Percentiles rank a stretch among this genome's conserved stretches.
These are phyloP conservation scores for Phycomyces blakesleeanus DNA, from an alignment of 192 early-diverging fungal species.

Conservation along the genomic window DNA sequence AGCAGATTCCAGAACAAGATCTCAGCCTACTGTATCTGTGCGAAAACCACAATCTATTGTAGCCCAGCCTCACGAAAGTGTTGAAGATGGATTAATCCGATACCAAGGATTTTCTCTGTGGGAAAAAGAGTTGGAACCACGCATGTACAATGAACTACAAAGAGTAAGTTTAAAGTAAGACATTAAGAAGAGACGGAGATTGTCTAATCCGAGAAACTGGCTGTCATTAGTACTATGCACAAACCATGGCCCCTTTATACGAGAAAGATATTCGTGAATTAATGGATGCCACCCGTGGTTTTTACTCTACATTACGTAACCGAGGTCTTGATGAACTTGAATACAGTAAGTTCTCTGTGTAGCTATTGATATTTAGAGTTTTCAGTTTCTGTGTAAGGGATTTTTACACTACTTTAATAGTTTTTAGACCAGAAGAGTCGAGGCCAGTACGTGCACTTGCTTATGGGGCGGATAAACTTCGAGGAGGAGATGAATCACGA, in stretches of 20 bases:
- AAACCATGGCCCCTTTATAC: conserved; percentile 50
- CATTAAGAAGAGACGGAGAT: background rate
- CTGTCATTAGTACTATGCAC: conserved; percentile 39
- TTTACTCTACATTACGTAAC: conserved; percentile 23
- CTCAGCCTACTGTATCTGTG: conserved; percentile 24
- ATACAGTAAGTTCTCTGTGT: conserved; percentile 19
- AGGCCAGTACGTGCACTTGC: conserved; percentile 24
- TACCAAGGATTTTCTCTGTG: conserved; percentile 68
- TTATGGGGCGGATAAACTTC: conserved; percentile 20
- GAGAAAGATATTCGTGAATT: conserved; percentile 48
- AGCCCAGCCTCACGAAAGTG: conserved; percentile 46
- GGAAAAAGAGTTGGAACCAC: conserved; percentile 70
- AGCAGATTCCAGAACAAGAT: conserved; percentile 45
- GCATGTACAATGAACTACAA: conserved; percentile 68
- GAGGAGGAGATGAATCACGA: conserved; percentile 20
- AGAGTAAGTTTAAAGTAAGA: conserved; percentile 39
- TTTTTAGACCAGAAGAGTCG: conserved; percentile 31
- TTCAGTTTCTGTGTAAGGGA: no score
- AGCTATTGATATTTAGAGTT: background rate
- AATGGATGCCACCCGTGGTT: conserved; percentile 46
- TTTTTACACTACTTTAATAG: background rate
- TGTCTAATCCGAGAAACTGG: no score
- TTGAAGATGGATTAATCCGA: conserved; percentile 60
- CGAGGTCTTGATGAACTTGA: conserved; percentile 29
- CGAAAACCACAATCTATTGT: conserved; percentile 43